Conservation (phyloP, 495 filamentous ascomycete genomes). For the Xylaria curta region DNA sequence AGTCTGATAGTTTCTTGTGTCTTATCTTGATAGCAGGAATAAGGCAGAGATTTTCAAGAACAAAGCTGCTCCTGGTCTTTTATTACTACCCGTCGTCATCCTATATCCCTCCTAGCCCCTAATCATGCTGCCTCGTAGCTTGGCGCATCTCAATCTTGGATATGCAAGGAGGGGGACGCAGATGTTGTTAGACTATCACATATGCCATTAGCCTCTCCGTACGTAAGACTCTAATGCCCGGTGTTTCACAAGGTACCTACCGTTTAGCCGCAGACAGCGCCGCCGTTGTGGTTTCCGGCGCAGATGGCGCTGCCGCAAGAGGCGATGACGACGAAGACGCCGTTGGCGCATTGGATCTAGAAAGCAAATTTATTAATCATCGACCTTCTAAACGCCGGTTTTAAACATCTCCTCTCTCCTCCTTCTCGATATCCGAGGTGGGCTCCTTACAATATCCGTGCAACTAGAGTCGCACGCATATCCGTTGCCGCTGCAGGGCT, state of each 20-base stretch:
- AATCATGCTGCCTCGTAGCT: neutral
- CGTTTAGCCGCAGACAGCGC: constrained; percentile 22
- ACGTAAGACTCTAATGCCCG: neutral
- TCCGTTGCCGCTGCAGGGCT: constrained; percentile 7
- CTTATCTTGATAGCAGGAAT: neutral
- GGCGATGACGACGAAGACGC: constrained; percentile 21
- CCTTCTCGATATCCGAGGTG: neutral
- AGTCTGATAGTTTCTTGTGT: neutral
- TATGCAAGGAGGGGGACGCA: neutral
- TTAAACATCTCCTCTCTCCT: neutral
- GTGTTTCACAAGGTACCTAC: neutral
- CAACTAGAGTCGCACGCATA: constrained; percentile 19
- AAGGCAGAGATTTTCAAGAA: neutral
- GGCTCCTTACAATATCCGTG: constrained; percentile 17
- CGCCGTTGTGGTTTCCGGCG: constrained; percentile 21
- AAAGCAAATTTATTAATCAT: neutral
- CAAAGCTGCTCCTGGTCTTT: neutral
- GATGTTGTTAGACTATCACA: neutral
- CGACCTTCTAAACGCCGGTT: neutral
- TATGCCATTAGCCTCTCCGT: neutral
- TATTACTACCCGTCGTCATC: neutral
- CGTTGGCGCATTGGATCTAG: constrained; percentile 24
- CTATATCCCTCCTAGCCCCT: neutral
- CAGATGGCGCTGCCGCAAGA: constrained; percentile 18
- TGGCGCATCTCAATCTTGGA: neutral